A percentile compares a stretch with the other conserved stretches of the same genome.
Conservation (phyloP, 202 grass and related monocot species). For the Setaria viridis region DNA sequence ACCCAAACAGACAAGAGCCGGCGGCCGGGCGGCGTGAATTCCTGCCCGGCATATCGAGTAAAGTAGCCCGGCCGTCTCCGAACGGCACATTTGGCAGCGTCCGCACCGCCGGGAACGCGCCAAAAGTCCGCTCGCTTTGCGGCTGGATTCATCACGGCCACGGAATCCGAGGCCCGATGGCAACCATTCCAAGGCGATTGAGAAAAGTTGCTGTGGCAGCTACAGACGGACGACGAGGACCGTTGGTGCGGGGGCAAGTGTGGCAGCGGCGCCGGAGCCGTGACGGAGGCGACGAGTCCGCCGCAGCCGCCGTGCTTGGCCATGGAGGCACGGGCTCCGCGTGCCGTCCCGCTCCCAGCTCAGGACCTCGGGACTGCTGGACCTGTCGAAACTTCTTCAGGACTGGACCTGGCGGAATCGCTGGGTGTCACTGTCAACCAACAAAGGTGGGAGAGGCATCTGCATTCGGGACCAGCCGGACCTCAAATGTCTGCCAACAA, state of each 20-base stretch:
- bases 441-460: neutral
- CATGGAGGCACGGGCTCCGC: neutral
- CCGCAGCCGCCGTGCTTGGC: neutral
- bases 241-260: no score
- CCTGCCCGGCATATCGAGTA: neutral
- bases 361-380: no score
- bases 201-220: slow-evolving; percentile 14
- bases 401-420: neutral
- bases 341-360: no score
- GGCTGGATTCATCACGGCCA: slow-evolving; percentile 7
- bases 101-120: neutral
- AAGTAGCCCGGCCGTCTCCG: neutral
- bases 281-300: slow-evolving; percentile 1
- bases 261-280: neutral
- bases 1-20: neutral
- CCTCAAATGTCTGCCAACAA: slow-evolving; percentile 9
- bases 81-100: slow-evolving; percentile 29
- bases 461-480: neutral
- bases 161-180: neutral
- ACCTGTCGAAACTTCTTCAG: no score
- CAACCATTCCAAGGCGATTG: neutral
- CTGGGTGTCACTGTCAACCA: slow-evolving; percentile 10
- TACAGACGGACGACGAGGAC: slow-evolving; percentile 5
- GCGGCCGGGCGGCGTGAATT: neutral
- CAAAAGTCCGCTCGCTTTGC: neutral